These are phyloP conservation scores for Mucor mucedo DNA, from an alignment of 371 early-diverging fungal genomes.

Conservation along the genomic window DNA sequence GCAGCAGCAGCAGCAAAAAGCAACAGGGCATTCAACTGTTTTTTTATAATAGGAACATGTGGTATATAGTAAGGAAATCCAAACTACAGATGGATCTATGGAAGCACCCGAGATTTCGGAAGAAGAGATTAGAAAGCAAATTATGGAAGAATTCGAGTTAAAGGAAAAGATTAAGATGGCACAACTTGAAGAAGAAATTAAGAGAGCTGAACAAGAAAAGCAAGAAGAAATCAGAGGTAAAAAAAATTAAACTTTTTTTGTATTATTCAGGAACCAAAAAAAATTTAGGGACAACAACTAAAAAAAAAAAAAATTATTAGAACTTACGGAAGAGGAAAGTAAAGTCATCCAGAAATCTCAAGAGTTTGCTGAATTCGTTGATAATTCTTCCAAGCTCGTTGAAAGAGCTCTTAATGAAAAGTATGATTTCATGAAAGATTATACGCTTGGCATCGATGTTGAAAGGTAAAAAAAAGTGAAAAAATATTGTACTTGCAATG, in stretches of 20 bases:
- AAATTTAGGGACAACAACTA: background rate
- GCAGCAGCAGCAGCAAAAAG: background rate
- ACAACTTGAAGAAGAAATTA: slow-evolving; percentile 65
- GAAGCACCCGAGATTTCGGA: slow-evolving; percentile 65
- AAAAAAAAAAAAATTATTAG: slow-evolving; percentile 51
- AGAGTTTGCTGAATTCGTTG: slow-evolving; percentile 87
- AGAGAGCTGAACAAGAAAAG: slow-evolving; percentile 58
- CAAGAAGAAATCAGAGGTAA: slow-evolving; percentile 46
- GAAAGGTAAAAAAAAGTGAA: slow-evolving; percentile 52
- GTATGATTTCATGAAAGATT: slow-evolving; percentile 94
- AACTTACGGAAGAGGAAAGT: slow-evolving; percentile 84
- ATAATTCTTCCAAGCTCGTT: slow-evolving; percentile 82
- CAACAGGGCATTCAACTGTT: background rate
- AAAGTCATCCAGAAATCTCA: slow-evolving; percentile 72
- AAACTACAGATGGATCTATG: slow-evolving; percentile 73
- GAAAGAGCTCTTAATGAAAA: slow-evolving; percentile 90
- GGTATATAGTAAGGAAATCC: slow-evolving; percentile 90
- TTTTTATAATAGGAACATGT: slow-evolving; percentile 69
- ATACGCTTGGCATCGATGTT: slow-evolving; percentile 75
- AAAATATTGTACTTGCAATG: background rate
- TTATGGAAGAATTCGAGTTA: slow-evolving; percentile 63
- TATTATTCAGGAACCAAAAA: background rate
- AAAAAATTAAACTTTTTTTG: background rate
- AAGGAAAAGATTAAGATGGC: slow-evolving; percentile 66
- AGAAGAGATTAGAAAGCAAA: slow-evolving; percentile 64